Evolutionary conservation across 2,329 filamentous ascomycete species (phyloP), one percentile per base, ranked within the genome.

Genomic region (Calonectria pauciramosa): DNA sequence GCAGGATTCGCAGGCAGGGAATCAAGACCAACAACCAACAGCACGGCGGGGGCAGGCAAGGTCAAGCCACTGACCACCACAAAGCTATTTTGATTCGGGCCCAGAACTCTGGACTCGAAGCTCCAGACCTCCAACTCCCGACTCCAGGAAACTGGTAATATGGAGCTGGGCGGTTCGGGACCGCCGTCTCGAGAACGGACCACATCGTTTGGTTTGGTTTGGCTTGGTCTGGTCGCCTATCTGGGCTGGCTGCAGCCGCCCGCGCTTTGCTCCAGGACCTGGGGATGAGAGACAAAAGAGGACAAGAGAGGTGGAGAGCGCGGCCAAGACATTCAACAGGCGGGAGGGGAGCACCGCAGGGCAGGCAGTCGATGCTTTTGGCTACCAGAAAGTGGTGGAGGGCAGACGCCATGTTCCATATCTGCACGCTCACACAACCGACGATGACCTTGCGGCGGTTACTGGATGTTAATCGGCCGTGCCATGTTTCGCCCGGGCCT

Each of bases 381-480:
- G 41, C 30, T 67, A 26, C 52, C 54, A 28, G 54, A 23, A 69
- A 47, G 41, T 60, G 38, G 60, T 73, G 71, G 51, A 70, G 67
- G 67, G 52, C 67, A 52, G 68, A 51, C 68, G 71, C 71, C 68
- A 66, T 70, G 60, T 47, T 59, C 71, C 67, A 70, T 38, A 49
- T 52, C 64, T 52, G 44, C 47, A 51, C 52, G 56, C 65, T 30
- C 76, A 68, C 44, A 28, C 34, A 56, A 74, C 41, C 23, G 64
- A 60, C 51, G 44, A 63, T 60, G 56, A 23, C 34, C 56, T 41
- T 38, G 51, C 59, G 69, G 65, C 18, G 41, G 44, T 49, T 51
- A 28, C 18, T 34, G 44, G 63, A 28, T n/a, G 38, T 67, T 52
- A 67, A 52, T 63, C 41, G 70, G 47, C 63, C 64, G 59, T 49